phyloP scores from a whole-genome alignment of 352 stramenopile species.

The Phytophthora boehmeriae region DNA sequence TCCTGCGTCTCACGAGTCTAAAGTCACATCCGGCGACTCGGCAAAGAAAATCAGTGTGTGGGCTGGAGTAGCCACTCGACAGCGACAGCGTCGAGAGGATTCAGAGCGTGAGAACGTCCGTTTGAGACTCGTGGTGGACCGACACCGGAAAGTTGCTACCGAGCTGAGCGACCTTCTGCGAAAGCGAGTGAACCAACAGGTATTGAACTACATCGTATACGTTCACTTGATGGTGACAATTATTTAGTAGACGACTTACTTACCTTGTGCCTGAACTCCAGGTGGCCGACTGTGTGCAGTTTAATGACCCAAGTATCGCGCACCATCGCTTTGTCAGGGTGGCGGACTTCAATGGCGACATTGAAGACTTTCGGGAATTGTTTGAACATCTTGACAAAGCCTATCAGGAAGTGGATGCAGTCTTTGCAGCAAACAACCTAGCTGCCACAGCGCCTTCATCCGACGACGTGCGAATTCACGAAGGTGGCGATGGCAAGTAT shows the following conservation, averaged over 20 bases:
- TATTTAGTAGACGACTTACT: background rate
- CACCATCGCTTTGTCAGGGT: constrained; percentile 6
- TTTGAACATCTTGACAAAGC: constrained; percentile 39
- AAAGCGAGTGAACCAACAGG: constrained; percentile 31
- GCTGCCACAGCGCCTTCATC: constrained; percentile 15
- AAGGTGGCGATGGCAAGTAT: constrained; percentile 26
- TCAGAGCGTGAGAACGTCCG: constrained; percentile 37
- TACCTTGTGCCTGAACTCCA: background rate
- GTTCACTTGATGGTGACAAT: background rate
- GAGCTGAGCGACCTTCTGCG: constrained; percentile 23
- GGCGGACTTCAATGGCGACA: constrained; percentile 35
- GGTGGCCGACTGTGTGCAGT: constrained; percentile 9
- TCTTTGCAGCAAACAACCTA: constrained; percentile 34
- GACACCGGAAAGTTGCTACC: constrained; percentile 33
- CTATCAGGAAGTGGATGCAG: constrained; percentile 36
- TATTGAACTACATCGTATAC: background rate
- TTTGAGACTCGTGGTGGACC: constrained; percentile 29
- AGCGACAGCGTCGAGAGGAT: constrained; percentile 18
- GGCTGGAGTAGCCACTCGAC: constrained; percentile 10
- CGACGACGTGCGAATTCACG: constrained; percentile 30
- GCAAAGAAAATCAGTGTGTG: background rate
- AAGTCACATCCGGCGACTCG: background rate
- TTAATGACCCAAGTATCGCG: constrained; percentile 2
- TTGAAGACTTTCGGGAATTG: constrained; percentile 39
- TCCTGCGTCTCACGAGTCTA: background rate